Evolutionary conservation across 2,329 filamentous ascomycete genomes (phyloP), one percentile per base, ranked within the genome.

Genomic region (Colletotrichum musicola): DNA sequence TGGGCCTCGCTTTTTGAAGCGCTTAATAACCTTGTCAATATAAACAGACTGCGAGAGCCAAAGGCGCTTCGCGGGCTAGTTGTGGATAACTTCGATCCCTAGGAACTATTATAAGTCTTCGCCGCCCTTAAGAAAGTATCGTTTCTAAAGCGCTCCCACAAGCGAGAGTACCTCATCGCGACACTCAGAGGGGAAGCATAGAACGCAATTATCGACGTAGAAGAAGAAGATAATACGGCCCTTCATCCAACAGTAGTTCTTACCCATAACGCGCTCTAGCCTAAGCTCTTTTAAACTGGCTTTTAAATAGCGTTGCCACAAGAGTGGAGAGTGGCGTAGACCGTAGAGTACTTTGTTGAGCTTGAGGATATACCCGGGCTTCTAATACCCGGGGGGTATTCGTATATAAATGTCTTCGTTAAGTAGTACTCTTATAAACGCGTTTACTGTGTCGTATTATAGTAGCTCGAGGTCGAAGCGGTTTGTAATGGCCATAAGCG

Each of bases 121-220:
- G 7, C 12, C 38, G 42, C 38, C 20, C 2, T 30, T 44, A 57
- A 57, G 14, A 10, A 44, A 57, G 1, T 57, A 57, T 57, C 2
- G 12, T 0, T 57, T 27, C 2, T 57, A 27, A 3, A 57, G 3
- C 13, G 4, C 1, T 4, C 25, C 18, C 27, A 30, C 3, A 16
- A 57, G 0, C n/a, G n/a, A 0, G 22, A 44, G 20, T 25, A 10
- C 2, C 16, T 25, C 12, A n/a, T 13, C n/a, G 25, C 13, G 14
- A n/a, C 1, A 30, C 0, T 0, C 2, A n/a, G 3, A 16, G 16
- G 20, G 13, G 1, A 25, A 57, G 10, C 0, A 7, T 46, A 57
- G 6, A n/a, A 57, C 44, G 44, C 44, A 57, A 13, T 55, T 40
- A 55, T 55, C 2, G 20, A 55, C 42, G 25, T 55, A 55, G 4